These are phyloP conservation scores for Juglanconis juglandina DNA, from an alignment of 2,329 filamentous ascomycete genomes.

Conservation along the genomic window DNA sequence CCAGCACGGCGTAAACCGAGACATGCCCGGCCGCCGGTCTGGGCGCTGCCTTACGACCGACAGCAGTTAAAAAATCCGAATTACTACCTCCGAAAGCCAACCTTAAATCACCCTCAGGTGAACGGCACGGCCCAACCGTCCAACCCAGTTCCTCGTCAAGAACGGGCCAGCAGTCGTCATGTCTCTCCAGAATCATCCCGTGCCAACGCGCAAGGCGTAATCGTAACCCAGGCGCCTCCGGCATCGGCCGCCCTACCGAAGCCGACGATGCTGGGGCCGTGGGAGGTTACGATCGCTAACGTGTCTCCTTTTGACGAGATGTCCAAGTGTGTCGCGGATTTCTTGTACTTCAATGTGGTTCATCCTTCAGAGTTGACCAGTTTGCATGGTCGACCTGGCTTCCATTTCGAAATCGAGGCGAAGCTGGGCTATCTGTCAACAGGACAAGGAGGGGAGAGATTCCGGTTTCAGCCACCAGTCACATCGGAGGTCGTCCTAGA, in stretches of 20 bases:
- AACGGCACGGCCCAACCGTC: constrained; percentile 36
- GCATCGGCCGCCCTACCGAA: constrained; percentile 18
- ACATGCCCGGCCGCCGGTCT: constrained; percentile 41
- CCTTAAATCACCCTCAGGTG: constrained; percentile 25
- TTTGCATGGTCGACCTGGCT: constrained; percentile 49
- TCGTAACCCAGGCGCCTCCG: constrained; percentile 22
- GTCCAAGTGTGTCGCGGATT: constrained; percentile 74
- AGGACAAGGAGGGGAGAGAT: constrained; percentile 61
- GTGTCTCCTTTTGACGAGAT: constrained; percentile 70
- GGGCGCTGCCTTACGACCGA: constrained; percentile 43
- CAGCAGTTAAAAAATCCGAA: constrained; percentile 41
- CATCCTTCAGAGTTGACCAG: constrained; percentile 63
- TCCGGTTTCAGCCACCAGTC: constrained; percentile 54
- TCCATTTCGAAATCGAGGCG: constrained; percentile 88
- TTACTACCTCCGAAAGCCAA: constrained; percentile 39
- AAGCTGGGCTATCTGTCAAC: constrained; percentile 81
- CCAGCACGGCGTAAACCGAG: constrained; percentile 36
- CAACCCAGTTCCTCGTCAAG: constrained; percentile 15
- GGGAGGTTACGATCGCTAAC: constrained; percentile 68
- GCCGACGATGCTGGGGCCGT: constrained; percentile 45
- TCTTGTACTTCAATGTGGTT: constrained; percentile 70
- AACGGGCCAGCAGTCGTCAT: constrained; percentile 38
- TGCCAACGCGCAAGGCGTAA: constrained; percentile 21
- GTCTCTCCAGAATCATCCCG: constrained; percentile 45
- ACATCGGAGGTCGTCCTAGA: constrained; percentile 62